A percentile compares a stretch with the other conserved stretches of the same genome.
Conservation (phyloP, 805 yeast genomes). For the Ogataea trehalophila region DNA sequence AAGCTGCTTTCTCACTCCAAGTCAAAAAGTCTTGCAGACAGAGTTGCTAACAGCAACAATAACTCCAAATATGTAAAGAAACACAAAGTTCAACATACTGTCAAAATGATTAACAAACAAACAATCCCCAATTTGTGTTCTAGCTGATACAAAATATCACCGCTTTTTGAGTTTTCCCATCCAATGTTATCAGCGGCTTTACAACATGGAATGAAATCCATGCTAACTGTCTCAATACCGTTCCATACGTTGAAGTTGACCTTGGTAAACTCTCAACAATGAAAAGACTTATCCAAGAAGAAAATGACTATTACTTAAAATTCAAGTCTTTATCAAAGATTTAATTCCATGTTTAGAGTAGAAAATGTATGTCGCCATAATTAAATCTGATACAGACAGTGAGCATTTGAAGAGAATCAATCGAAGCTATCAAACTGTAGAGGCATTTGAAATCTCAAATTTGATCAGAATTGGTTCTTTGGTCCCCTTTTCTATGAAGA, state of each 20-base stretch:
- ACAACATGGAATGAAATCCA: constrained; percentile 89
- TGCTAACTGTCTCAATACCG: constrained; percentile 78
- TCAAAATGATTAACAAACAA: constrained; percentile 15
- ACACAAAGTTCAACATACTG: constrained; percentile 1
- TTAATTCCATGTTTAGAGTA: constrained; percentile 91
- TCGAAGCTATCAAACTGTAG: constrained; percentile 71
- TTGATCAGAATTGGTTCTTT: constrained; percentile 69
- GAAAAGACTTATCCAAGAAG: constrained; percentile 34
- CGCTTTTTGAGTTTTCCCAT: constrained; percentile 84
- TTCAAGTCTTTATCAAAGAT: constrained; percentile 50
- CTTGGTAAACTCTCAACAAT: constrained; percentile 44
- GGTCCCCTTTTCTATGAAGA: constrained; percentile 87
- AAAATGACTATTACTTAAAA: constrained; percentile 32
- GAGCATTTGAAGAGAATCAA: constrained; percentile 71
- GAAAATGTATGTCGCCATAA: constrained; percentile 94
- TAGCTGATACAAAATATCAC: constrained; percentile 87
- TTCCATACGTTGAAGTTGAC: constrained; percentile 58
- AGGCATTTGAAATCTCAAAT: constrained; percentile 78
- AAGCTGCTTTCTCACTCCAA: too few species aligned
- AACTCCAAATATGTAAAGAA: too few species aligned
- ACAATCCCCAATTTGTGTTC: constrained; percentile 49
- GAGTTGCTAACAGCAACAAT: too few species aligned
- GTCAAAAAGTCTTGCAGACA: too few species aligned
- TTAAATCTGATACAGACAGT: constrained; percentile 73
- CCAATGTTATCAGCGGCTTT: constrained; percentile 75